Evolutionary conservation across 2,329 filamentous ascomycete genomes (phyloP).

Genomic region (Botrytis byssoidea): DNA sequence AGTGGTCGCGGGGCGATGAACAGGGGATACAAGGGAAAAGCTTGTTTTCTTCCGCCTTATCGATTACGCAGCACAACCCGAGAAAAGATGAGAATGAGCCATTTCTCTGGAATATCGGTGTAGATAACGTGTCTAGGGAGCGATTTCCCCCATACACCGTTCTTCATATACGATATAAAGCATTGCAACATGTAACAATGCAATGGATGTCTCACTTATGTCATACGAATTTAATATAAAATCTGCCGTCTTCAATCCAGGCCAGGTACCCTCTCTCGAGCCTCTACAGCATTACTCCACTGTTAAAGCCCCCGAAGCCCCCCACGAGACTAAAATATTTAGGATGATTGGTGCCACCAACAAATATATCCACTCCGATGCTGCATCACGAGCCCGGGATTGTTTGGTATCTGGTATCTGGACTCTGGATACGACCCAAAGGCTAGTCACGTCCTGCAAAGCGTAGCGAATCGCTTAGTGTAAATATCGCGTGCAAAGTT

Average conservation of each 20-base stretch:
- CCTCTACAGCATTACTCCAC: not conserved
- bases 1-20: not conserved
- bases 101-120: not conserved
- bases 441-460: not conserved
- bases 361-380: not conserved
- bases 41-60: constrained; percentile 14
- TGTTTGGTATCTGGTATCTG: not conserved
- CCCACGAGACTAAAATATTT: not conserved
- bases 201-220: not conserved
- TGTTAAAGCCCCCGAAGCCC: not conserved
- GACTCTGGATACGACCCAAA: not conserved
- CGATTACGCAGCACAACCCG: constrained; percentile 9
- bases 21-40: constrained; percentile 4
- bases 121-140: not conserved
- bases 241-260: not conserved
- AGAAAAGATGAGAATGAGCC: not conserved
- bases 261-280: not conserved
- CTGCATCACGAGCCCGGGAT: not conserved
- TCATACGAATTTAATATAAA: not conserved
- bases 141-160: not conserved
- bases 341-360: constrained; percentile 15
- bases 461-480: not conserved
- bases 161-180: not conserved
- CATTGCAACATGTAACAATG: not conserved
- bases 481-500: not conserved